Conservation (phyloP, 768 basidiomycete species). For the Mrakia gelida region DNA sequence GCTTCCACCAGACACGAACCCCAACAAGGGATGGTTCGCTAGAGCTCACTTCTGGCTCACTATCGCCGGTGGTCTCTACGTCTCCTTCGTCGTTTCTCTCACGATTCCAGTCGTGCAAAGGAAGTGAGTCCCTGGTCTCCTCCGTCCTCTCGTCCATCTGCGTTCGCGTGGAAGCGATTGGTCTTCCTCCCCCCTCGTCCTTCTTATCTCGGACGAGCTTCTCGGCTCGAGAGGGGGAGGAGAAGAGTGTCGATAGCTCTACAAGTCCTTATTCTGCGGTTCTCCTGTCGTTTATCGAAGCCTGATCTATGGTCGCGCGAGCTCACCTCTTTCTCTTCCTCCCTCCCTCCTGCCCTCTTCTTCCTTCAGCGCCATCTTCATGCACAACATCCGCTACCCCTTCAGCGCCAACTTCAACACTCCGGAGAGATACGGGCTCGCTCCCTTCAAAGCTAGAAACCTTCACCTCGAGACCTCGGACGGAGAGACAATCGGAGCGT, state of each 20-base stretch:
- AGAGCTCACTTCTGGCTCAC: slow-evolving; percentile 45
- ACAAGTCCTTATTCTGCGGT: not conserved
- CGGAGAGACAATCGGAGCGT: slow-evolving; percentile 63
- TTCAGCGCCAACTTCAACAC: slow-evolving; percentile 58
- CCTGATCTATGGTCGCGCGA: not conserved
- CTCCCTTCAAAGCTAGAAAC: slow-evolving; percentile 53
- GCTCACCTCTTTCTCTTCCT: slow-evolving; percentile 32
- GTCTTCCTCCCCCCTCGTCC: not conserved
- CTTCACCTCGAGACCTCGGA: slow-evolving; percentile 67
- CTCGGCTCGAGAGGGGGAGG: not conserved
- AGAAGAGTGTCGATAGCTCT: not conserved
- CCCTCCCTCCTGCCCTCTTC: too few species aligned
- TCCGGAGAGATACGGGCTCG: slow-evolving; percentile 75
- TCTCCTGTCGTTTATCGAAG: not conserved
- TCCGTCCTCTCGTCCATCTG: not conserved
- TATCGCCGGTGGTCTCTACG: slow-evolving; percentile 56
- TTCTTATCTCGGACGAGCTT: not conserved
- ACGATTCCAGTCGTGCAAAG: slow-evolving; percentile 63
- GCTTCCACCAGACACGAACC: not conserved
- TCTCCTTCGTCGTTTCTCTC: slow-evolving; percentile 53
- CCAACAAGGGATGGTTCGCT: slow-evolving; percentile 31
- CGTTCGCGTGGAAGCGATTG: too few species aligned
- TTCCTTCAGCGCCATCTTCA: slow-evolving; percentile 53
- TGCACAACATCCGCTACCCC: slow-evolving; percentile 65
- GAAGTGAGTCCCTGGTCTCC: slow-evolving; percentile 53